These are phyloP conservation scores for Hibiscus trionum DNA, from an alignment of 345 rosid species.

Conservation along the genomic window DNA sequence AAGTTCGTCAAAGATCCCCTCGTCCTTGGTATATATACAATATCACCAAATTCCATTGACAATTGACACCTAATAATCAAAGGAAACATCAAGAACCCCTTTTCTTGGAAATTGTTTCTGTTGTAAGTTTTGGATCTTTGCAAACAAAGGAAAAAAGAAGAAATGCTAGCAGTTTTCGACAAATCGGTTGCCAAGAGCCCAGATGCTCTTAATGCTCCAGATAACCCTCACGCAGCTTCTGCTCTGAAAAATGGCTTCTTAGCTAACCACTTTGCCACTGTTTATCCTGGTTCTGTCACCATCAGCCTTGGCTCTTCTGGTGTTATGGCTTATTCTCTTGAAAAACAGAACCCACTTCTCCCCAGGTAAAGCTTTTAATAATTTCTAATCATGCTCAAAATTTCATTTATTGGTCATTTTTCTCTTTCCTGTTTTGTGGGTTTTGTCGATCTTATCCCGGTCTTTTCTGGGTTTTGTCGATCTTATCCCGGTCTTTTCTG, in stretches of 20 bases:
- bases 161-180: slow-evolving; percentile 88
- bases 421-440: not conserved
- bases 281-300: slow-evolving; percentile 48
- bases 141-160: not conserved
- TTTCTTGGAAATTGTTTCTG: not conserved
- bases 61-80: not conserved
- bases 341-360: slow-evolving; percentile 73
- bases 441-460: not conserved
- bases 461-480: not conserved
- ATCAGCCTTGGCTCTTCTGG: slow-evolving; percentile 79
- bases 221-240: slow-evolving; percentile 29
- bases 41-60: not conserved
- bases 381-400: not conserved
- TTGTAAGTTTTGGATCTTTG: slow-evolving; percentile 5
- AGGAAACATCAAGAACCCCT: not conserved
- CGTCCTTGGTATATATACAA: not conserved
- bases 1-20: not conserved
- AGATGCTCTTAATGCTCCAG: slow-evolving; percentile 38
- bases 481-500: not conserved
- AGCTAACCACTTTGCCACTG: slow-evolving; percentile 48
- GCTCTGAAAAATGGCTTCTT: slow-evolving; percentile 69
- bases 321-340: slow-evolving; percentile 58
- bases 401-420: not conserved
- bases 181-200: slow-evolving; percentile 81
- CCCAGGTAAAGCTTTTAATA: slow-evolving; percentile 50